Evolutionary conservation across 805 yeast genomes (phyloP).

Genomic region (Yamadazyma kitorensis): DNA sequence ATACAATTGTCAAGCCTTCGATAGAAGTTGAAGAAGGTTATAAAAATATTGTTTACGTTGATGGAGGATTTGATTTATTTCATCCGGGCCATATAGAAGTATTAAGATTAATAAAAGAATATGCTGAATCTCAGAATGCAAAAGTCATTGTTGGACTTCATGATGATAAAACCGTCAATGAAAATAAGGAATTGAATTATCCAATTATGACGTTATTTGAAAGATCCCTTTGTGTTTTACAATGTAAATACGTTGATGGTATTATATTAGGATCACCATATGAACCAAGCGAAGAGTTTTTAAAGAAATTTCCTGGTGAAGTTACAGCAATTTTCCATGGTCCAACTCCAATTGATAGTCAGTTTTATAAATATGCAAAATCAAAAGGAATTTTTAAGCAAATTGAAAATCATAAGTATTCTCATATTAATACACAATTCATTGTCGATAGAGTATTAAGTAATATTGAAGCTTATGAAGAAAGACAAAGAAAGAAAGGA

Average conservation of each 20-base stretch:
- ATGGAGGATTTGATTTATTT: constrained; percentile 89
- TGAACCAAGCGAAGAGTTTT: constrained; percentile 39
- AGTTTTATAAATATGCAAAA: constrained; percentile 37
- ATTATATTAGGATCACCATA: constrained; percentile 70
- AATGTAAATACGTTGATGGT: constrained; percentile 81
- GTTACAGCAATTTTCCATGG: constrained; percentile 54
- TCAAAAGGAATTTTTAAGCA: constrained; percentile 34
- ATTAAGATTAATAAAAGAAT: constrained; percentile 44
- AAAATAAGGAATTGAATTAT: constrained; percentile 57
- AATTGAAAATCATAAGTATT: constrained; percentile 55
- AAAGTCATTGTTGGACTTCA: constrained; percentile 66
- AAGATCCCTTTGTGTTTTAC: constrained; percentile 82
- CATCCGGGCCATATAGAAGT: constrained; percentile 90
- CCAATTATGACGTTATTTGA: constrained; percentile 89
- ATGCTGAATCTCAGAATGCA: constrained; percentile 23
- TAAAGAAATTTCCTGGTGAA: constrained; percentile 37
- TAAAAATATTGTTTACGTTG: constrained; percentile 50
- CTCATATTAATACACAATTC: constrained; percentile 61
- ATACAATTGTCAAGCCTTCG: constrained; percentile 35
- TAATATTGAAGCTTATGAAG: constrained; percentile 70
- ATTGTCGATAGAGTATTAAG: constrained; percentile 73
- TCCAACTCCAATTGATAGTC: constrained; percentile 40
- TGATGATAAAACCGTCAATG: constrained; percentile 55
- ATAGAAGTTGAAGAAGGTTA: constrained; percentile 14
- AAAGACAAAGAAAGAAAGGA: constrained; percentile 84